Percentiles rank a stretch among this genome's conserved stretches.
Conservation (phyloP, 805 yeast species). For the Saturnispora kantuleensis region DNA sequence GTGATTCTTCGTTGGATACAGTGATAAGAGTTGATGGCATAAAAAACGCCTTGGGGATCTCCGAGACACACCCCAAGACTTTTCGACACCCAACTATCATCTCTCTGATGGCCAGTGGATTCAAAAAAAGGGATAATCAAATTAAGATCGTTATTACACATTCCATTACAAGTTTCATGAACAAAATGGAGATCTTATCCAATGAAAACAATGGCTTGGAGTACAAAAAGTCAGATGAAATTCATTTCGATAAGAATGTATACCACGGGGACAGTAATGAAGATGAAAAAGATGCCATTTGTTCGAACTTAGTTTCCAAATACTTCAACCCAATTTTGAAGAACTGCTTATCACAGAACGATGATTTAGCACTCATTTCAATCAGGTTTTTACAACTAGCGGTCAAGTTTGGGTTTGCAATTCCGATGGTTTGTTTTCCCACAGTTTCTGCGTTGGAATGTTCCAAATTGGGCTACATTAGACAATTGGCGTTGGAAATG, state of each 20-base stretch:
- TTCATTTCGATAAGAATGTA: slow-evolving; percentile 35
- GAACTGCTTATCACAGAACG: slow-evolving; percentile 37
- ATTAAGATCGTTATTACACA: slow-evolving; percentile 44
- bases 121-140: slow-evolving; percentile 29
- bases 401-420: slow-evolving; percentile 58
- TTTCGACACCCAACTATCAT: slow-evolving; percentile 50
- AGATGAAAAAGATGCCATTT: slow-evolving; percentile 55
- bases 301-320: slow-evolving; percentile 62
- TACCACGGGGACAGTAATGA: slow-evolving; percentile 46
- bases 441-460: slow-evolving; percentile 63
- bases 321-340: slow-evolving; percentile 41
- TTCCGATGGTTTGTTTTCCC: slow-evolving; percentile 61
- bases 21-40: slow-evolving; percentile 42
- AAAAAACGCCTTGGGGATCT: slow-evolving; percentile 46
- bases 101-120: slow-evolving; percentile 40
- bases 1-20: slow-evolving; percentile 24
- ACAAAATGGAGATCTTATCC: slow-evolving; percentile 42
- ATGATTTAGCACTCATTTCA: slow-evolving; percentile 36
- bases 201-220: slow-evolving; percentile 32
- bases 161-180: slow-evolving; percentile 49
- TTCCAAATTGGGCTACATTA: slow-evolving; percentile 35
- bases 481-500: slow-evolving; percentile 39
- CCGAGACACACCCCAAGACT: slow-evolving; percentile 55
- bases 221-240: slow-evolving; percentile 26
- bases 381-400: slow-evolving; percentile 46